A percentile compares a stretch with the other conserved stretches of the same genome.
Conservation (phyloP, 371 early-diverging fungal species). For the Mortierella sp. region DNA sequence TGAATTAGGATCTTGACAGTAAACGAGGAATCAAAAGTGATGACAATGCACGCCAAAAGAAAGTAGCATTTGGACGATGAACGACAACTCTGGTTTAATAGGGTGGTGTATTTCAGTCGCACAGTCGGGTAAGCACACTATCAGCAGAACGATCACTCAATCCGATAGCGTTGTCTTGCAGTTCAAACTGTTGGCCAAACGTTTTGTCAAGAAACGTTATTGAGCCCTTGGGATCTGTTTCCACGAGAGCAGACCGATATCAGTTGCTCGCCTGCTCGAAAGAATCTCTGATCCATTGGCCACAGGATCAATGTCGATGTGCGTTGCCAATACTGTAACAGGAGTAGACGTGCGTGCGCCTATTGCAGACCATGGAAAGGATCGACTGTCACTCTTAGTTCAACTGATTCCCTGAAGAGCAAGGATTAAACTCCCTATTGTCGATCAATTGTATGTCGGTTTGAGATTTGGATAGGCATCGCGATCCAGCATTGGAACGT, state of each 20-base stretch:
- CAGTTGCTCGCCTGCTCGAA: conserved; percentile 80
- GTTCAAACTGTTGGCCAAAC: conserved; percentile 83
- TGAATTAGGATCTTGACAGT: conserved; percentile 82
- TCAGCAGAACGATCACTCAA: conserved; percentile 77
- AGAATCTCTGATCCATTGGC: conserved; percentile 74
- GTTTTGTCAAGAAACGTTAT: conserved; percentile 58
- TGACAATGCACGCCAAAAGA: conserved; percentile 73
- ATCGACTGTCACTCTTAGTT: not conserved
- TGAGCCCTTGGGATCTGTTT: conserved; percentile 32
- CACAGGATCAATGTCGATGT: conserved; percentile 78
- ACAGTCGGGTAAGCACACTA: conserved; percentile 57
- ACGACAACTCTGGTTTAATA: too few relatives aligned
- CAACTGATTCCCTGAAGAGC: not conserved
- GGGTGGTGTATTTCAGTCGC: not conserved
- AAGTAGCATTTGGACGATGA: not conserved
- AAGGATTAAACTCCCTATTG: not conserved
- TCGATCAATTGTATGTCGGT: not conserved
- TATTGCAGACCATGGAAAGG: conserved; percentile 24
- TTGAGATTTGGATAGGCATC: not conserved
- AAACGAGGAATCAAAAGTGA: conserved; percentile 83
- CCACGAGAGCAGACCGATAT: conserved; percentile 55
- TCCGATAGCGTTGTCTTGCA: conserved; percentile 84
- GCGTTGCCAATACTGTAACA: conserved; percentile 81
- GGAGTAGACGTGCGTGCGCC: conserved; percentile 76
- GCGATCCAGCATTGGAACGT: conserved; percentile 11